These are phyloP conservation scores for Rhizopus stolonifer DNA, from an alignment of 371 early-diverging fungal species.

Conservation along the genomic window DNA sequence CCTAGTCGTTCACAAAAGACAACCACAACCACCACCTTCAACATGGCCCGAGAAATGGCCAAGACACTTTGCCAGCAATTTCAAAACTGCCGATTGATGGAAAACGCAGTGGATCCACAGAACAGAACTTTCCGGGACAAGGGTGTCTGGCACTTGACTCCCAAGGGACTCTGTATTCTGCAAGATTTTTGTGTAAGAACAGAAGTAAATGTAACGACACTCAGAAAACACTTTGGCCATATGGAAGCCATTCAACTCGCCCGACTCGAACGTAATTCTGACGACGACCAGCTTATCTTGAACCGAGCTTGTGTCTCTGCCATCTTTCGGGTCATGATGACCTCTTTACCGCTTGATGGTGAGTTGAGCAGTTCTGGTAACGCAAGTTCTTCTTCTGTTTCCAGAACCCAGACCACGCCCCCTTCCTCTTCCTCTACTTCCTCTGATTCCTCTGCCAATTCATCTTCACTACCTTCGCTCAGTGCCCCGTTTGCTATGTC, in stretches of 20 bases:
- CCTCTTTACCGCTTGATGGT: constrained; percentile 40
- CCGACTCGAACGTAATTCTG: constrained; percentile 41
- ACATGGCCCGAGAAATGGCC: constrained; percentile 66
- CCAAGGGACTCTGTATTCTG: constrained; percentile 59
- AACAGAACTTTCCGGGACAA: constrained; percentile 55
- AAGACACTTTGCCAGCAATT: constrained; percentile 64
- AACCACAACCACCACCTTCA: constrained; percentile 65
- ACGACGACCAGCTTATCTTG: constrained; percentile 42
- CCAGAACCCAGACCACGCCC: constrained; percentile 11
- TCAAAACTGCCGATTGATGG: constrained; percentile 57
- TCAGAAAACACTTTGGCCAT: constrained; percentile 38
- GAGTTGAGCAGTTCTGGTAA: constrained; percentile 24
- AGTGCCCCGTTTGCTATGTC: constrained; percentile 32
- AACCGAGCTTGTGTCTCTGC: constrained; percentile 29
- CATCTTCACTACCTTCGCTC: constrained; percentile 24
- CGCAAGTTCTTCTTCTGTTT: constrained; percentile 18
- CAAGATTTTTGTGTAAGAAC: constrained; percentile 54
- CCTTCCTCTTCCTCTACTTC: constrained; percentile 23
- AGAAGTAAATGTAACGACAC: constrained; percentile 29
- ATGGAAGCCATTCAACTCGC: constrained; percentile 42
- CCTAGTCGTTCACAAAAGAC: constrained; percentile 49
- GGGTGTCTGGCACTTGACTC: constrained; percentile 58
- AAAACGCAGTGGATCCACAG: constrained; percentile 52
- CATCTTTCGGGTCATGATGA: constrained; percentile 47
- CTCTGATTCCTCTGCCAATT: constrained; percentile 21